Base-by-base conservation (phyloP, 1,284 basidiomycete species). In the Fomitopsis pinicola region DNA sequence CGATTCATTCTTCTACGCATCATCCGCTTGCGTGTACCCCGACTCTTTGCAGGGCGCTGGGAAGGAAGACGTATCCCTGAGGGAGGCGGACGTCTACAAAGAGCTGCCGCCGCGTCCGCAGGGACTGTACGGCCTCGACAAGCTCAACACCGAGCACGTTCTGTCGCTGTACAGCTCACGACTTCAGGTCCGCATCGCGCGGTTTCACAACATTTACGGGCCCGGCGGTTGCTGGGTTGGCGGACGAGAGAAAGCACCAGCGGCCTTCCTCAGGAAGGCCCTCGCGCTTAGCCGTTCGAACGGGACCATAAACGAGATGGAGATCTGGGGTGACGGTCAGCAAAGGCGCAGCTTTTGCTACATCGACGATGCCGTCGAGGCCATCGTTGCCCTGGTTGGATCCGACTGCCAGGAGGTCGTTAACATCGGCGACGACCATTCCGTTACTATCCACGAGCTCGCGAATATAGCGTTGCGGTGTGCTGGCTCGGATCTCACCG, bases 161-260 rank as follows among this genome's bases (percentile, higher is more conserved):
- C 64, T 85, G 0, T 65, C 63, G 0, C 75, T 75, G 40, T 74
- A 73, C 55, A 57, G 68, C 0, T 59, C 65, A 1, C 65, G 65
- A n/a, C 70, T 85, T 35, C 66, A 74, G 9, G 66, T 84, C 22
- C 77, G 76, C 22, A 79, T 85, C 50, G 82, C 81, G 0, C 78
- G 85, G 0, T 85, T 87, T 63, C 85, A 86, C 59, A 86, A 86
- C 61, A 74, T 87, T 17, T 86, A 77, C 63, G 85, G 85, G 3
- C 83, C 82, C 1, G 73, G 78, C 5, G 82, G 82, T 0, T 74
- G 80, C 3, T 86, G 82, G 82, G 72, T 67, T 56, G 74, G 78
- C 42, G 85, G 85, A 0, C 76, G 78, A 14, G 85, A 87, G 71
- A 87, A 86, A 66, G 84, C 73, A 1, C 85, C 84, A 0, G 85